Evolutionary conservation across 495 filamentous ascomycete genomes (phyloP).

Genomic region (Aspergillus asperescens): DNA sequence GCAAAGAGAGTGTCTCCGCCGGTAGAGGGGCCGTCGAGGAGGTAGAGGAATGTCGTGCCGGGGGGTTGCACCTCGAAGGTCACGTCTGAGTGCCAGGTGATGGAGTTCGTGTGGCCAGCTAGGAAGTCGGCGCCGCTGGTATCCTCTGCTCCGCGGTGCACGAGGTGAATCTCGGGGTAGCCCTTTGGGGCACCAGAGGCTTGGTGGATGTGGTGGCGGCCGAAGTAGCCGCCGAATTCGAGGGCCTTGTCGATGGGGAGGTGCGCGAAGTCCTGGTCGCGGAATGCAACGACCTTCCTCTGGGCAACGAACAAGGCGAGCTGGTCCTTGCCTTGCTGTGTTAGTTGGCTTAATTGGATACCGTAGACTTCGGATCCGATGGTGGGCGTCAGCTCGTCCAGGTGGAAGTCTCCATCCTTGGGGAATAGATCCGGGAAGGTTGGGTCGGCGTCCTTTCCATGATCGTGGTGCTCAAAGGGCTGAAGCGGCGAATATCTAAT

Average conservation of each 20-base stretch:
- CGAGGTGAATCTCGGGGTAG: conserved; percentile 56
- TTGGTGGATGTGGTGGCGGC: conserved; percentile 58
- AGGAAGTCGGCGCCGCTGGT: conserved; percentile 46
- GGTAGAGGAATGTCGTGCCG: conserved; percentile 59
- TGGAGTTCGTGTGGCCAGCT: conserved; percentile 49
- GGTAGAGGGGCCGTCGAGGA: conserved; percentile 53
- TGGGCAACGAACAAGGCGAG: conserved; percentile 54
- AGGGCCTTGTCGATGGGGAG: conserved; percentile 52
- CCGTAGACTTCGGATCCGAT: conserved; percentile 53
- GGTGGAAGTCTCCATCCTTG: conserved; percentile 28
- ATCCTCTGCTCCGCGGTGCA: conserved; percentile 53
- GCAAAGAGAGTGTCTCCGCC: conserved; percentile 64
- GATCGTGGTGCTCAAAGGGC: conserved; percentile 45
- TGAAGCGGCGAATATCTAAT: conserved; percentile 39
- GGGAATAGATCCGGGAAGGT: conserved; percentile 48
- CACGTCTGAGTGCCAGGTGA: conserved; percentile 63
- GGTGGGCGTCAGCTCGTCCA: conserved; percentile 48
- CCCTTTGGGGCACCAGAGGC: conserved; percentile 56
- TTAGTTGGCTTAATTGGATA: conserved; percentile 52
- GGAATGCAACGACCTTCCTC: conserved; percentile 56
- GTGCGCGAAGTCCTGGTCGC: conserved; percentile 56
- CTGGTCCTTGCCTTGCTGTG: conserved; percentile 50
- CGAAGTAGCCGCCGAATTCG: conserved; percentile 56
- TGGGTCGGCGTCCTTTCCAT: conserved; percentile 48
- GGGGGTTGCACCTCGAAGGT: conserved; percentile 62